phyloP scores from a whole-genome alignment of 768 basidiomycete species.

The Leccinum uliginosum region DNA sequence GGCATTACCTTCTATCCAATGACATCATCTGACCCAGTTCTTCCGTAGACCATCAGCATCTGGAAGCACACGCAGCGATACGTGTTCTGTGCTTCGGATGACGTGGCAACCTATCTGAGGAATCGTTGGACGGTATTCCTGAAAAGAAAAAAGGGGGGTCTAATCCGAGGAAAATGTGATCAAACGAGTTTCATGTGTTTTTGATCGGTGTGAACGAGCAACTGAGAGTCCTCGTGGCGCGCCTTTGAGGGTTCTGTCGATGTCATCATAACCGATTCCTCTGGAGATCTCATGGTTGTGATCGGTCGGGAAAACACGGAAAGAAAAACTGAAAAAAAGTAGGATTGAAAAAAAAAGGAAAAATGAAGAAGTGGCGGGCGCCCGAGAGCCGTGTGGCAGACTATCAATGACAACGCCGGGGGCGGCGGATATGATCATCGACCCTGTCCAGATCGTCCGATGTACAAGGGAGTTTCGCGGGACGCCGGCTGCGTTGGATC shows the following conservation, averaged over 20 bases:
- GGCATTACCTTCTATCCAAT: slow-evolving; percentile 6
- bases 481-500: too few species aligned
- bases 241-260: neutral
- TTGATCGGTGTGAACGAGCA: neutral
- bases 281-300: neutral
- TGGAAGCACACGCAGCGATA: neutral
- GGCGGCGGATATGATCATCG: neutral
- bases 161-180: neutral
- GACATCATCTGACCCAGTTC: neutral
- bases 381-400: neutral
- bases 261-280: neutral
- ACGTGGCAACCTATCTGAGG: neutral
- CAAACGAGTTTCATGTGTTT: neutral
- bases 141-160: neutral
- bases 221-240: neutral
- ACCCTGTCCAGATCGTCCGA: neutral
- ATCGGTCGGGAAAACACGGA: neutral
- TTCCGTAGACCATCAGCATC: neutral
- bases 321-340: neutral
- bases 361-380: neutral
- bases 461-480: neutral
- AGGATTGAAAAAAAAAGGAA: neutral
- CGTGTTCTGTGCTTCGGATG: neutral
- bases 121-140: neutral
- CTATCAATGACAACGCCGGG: neutral